phyloP scores from a whole-genome alignment of 257 asterid species.

The Lithospermum erythrorhizon region DNA sequence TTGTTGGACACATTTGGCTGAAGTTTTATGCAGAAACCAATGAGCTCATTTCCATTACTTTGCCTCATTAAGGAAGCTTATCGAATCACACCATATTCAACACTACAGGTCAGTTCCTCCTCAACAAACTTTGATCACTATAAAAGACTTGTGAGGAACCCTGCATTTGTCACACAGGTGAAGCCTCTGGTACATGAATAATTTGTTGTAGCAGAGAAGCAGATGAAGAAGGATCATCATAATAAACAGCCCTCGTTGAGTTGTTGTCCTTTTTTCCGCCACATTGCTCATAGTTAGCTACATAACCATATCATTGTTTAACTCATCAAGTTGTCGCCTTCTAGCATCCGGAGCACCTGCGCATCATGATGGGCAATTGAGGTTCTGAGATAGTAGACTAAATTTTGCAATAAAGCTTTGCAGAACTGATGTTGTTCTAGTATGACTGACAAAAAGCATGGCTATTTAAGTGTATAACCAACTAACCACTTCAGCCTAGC shows the following conservation, averaged over 20 bases:
- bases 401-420: background rate
- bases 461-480: too few relatives aligned
- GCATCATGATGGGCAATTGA: background rate
- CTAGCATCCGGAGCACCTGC: constrained; percentile 64
- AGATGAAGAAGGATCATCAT: background rate
- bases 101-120: background rate
- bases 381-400: background rate
- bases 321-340: constrained; percentile 30
- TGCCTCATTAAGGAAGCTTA: background rate
- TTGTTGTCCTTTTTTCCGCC: background rate
- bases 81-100: background rate
- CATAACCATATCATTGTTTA: constrained; percentile 3
- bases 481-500: too few relatives aligned
- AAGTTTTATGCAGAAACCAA: background rate
- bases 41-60: background rate
- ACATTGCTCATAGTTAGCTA: background rate
- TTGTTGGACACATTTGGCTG: background rate
- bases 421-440: background rate
- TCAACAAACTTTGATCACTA: background rate
- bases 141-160: too few relatives aligned
- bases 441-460: too few relatives aligned
- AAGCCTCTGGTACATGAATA: background rate
- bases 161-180: too few relatives aligned
- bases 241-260: background rate
- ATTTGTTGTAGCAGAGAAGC: too few relatives aligned